Conservation (phyloP, 768 basidiomycete genomes). For the Mycena vulgaris region DNA sequence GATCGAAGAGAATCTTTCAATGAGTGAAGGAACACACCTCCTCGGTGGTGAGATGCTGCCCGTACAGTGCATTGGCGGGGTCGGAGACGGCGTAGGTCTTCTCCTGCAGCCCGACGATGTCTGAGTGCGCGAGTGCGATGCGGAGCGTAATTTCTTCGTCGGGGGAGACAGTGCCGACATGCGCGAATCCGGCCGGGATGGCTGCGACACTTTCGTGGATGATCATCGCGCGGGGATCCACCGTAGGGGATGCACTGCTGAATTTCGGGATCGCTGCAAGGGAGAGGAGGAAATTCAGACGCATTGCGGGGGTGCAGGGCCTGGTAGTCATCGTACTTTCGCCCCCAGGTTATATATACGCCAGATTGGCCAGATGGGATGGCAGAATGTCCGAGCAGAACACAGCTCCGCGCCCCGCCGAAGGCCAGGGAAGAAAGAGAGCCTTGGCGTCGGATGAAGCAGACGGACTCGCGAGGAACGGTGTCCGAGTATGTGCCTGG, state of each 20-base stretch:
- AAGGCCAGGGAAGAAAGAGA: background rate
- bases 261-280: too few relatives aligned
- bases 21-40: too few relatives aligned
- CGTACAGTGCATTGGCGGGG: too few relatives aligned
- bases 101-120: too few relatives aligned
- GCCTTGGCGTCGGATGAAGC: background rate
- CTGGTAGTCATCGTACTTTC: slow-evolving; percentile 4
- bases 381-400: background rate
- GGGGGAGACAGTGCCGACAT: too few relatives aligned
- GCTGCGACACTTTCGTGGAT: slow-evolving; percentile 22
- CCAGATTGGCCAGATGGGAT: slow-evolving; percentile 1
- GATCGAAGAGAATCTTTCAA: too few relatives aligned
- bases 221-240: slow-evolving; percentile 23
- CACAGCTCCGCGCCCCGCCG: background rate
- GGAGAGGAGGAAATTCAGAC: background rate
- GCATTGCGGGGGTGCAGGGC: slow-evolving; percentile 1
- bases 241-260: too few relatives aligned
- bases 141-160: too few relatives aligned
- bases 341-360: slow-evolving; percentile 1
- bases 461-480: slow-evolving; percentile 9
- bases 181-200: slow-evolving; percentile 25
- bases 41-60: too few relatives aligned
- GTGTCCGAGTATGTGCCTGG: background rate
- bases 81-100: too few relatives aligned
- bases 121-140: too few relatives aligned